These are phyloP conservation scores for Cyphellophora attinorum DNA, from an alignment of 2,329 filamentous ascomycete genomes.

Conservation along the genomic window DNA sequence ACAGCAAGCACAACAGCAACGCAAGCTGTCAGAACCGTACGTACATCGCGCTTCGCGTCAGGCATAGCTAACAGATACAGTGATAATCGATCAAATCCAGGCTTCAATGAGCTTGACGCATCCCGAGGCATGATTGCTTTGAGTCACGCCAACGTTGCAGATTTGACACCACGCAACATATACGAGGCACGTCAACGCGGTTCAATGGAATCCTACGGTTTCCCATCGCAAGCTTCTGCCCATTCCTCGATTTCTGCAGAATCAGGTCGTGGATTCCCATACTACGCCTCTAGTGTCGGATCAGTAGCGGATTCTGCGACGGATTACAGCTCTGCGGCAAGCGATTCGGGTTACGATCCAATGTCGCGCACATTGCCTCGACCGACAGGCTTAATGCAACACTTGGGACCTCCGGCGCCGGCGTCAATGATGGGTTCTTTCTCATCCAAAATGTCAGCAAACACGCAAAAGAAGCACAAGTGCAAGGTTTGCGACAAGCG, in stretches of 20 bases:
- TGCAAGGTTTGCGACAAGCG: constrained; percentile 98
- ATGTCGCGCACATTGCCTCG: constrained; percentile 76
- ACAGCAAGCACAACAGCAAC: constrained; percentile 46
- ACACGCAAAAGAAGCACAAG: constrained; percentile 98
- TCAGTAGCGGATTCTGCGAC: constrained; percentile 53
- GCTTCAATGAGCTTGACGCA: constrained; percentile 82
- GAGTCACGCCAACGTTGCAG: constrained; percentile 55
- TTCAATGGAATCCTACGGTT: constrained; percentile 81
- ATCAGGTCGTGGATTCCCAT: constrained; percentile 72
- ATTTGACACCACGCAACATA: constrained; percentile 77
- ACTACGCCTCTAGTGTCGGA: constrained; percentile 64
- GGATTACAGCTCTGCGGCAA: constrained; percentile 83
- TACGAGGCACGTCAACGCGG: constrained; percentile 64
- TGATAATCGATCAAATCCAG: no score
- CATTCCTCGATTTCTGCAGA: constrained; percentile 93
- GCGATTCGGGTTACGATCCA: constrained; percentile 66
- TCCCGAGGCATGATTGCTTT: constrained; percentile 91
- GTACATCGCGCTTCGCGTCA: constrained; percentile 43
- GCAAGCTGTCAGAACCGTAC: constrained; percentile 80
- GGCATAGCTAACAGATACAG: no score
- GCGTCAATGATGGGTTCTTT: constrained; percentile 99
- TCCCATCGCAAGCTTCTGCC: constrained; percentile 72
- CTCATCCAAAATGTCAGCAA: constrained; percentile 90
- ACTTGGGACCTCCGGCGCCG: constrained; percentile 65
- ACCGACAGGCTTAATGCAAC: constrained; percentile 55